Percentiles rank a stretch among this genome's conserved stretches.
Evolutionary conservation across 106 monocot species (phyloP).

Genomic region (Agapanthus africanus): DNA sequence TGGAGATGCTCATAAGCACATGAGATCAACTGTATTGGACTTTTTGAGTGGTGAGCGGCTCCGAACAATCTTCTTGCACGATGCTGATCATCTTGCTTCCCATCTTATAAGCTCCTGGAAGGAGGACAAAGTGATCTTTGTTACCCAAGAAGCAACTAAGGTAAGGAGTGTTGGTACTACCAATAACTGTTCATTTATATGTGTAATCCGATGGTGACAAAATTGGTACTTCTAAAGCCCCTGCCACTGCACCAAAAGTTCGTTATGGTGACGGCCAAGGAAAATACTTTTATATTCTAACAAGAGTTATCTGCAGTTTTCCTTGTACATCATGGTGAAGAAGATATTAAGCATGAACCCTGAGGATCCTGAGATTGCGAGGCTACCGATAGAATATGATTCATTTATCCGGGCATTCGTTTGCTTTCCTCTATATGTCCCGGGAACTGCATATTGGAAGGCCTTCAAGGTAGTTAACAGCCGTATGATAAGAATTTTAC

Average conservation of each 20-base stretch:
- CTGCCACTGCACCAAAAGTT: neutral
- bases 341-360: slow-evolving; percentile 11
- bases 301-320: slow-evolving; percentile 14
- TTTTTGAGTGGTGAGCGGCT: slow-evolving; percentile 30
- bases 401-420: neutral
- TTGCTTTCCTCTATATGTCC: slow-evolving; percentile 11
- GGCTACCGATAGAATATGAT: slow-evolving; percentile 12
- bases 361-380: slow-evolving; percentile 6
- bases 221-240: too few relatives aligned
- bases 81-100: slow-evolving; percentile 24
- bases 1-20: slow-evolving; percentile 34
- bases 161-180: neutral
- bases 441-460: slow-evolving; percentile 18
- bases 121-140: slow-evolving; percentile 20
- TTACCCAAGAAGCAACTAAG: slow-evolving; percentile 27
- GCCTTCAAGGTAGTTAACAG: slow-evolving; percentile 8
- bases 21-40: slow-evolving; percentile 31
- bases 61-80: slow-evolving; percentile 13
- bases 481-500: neutral
- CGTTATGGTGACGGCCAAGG: too few relatives aligned
- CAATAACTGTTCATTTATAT: neutral
- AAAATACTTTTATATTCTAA: neutral
- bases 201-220: neutral
- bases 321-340: slow-evolving; percentile 15
- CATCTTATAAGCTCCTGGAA: slow-evolving; percentile 19